phyloP scores from a whole-genome alignment of 352 stramenopile species.

The Phytophthora agathidicida region DNA sequence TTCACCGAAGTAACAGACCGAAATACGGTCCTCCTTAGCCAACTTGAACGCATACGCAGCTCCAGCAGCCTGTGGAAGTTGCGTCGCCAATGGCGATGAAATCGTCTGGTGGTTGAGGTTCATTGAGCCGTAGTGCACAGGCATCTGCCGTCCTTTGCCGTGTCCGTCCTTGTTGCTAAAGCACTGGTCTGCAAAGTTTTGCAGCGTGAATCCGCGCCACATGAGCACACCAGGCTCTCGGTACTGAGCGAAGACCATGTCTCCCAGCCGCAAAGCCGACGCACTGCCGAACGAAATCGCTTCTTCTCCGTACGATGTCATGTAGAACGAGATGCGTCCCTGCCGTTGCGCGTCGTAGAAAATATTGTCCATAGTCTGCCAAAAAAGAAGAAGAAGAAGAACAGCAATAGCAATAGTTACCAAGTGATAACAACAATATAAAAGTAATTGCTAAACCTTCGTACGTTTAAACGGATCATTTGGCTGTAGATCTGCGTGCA shows the following conservation, averaged over 20 bases:
- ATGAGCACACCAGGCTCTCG: conserved; percentile 97
- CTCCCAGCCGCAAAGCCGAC: conserved; percentile 84
- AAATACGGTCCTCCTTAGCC: conserved; percentile 89
- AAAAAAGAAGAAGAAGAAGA: too few relatives aligned
- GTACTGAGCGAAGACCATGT: conserved; percentile 98
- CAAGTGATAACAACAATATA: not conserved
- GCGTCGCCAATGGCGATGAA: conserved; percentile 96
- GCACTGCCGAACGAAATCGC: conserved; percentile 95
- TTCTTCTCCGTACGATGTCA: conserved; percentile 95
- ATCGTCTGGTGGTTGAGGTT: conserved; percentile 98
- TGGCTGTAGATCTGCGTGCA: conserved; percentile 89
- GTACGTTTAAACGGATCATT: conserved; percentile 85
- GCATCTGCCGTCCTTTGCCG: conserved; percentile 98
- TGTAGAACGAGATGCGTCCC: conserved; percentile 98
- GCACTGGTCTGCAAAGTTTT: conserved; percentile 98
- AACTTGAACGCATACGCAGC: conserved; percentile 97
- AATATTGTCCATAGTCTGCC: conserved; percentile 97
- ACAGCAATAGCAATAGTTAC: too few relatives aligned
- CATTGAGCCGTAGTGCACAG: conserved; percentile 97
- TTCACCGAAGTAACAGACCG: conserved; percentile 97
- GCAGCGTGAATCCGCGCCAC: conserved; percentile 97
- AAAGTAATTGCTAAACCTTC: too few relatives aligned
- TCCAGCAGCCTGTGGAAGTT: conserved; percentile 97
- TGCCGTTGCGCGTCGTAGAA: conserved; percentile 98
- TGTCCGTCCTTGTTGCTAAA: conserved; percentile 97